Percentiles rank a stretch among this genome's conserved stretches.
Conservation (phyloP, 164 flowering plant species). For the Chimonanthus salicifolius region DNA sequence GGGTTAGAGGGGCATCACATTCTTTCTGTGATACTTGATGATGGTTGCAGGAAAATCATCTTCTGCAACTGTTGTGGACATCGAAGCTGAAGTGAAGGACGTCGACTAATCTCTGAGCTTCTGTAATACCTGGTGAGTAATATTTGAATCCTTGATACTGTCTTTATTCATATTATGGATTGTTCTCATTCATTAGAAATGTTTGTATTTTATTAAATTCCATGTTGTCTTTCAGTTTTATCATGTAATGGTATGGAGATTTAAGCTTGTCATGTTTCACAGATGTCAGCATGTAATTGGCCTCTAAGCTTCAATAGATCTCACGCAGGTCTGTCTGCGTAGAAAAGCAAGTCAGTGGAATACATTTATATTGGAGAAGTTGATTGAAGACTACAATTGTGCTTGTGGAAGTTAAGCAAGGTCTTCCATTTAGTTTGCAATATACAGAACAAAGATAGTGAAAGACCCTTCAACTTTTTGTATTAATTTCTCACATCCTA, state of each 20-base stretch:
- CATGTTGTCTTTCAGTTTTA: too few species aligned
- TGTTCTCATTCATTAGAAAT: neutral
- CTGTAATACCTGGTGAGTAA: neutral
- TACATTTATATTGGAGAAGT: neutral
- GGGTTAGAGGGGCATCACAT: neutral
- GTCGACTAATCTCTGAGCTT: slow-evolving; percentile 39
- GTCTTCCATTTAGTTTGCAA: neutral
- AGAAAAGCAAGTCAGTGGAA: too few species aligned
- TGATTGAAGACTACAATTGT: neutral
- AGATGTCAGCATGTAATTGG: too few species aligned
- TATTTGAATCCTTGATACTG: neutral
- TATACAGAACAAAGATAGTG: neutral
- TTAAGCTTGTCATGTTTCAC: too few species aligned
- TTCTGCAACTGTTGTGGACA: slow-evolving; percentile 52
- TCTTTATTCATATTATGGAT: too few species aligned
- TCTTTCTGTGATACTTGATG: neutral
- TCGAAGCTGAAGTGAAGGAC: slow-evolving; percentile 87
- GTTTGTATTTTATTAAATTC: too few species aligned
- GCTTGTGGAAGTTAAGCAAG: neutral
- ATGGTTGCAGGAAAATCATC: slow-evolving; percentile 37
- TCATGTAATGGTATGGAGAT: too few species aligned
- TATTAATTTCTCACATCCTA: neutral
- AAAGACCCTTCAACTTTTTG: too few species aligned
- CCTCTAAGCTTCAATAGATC: too few species aligned
- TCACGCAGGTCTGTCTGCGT: too few species aligned